Base-by-base conservation (phyloP, 106 monocot species). In the Apostasia shenzhenica region DNA sequence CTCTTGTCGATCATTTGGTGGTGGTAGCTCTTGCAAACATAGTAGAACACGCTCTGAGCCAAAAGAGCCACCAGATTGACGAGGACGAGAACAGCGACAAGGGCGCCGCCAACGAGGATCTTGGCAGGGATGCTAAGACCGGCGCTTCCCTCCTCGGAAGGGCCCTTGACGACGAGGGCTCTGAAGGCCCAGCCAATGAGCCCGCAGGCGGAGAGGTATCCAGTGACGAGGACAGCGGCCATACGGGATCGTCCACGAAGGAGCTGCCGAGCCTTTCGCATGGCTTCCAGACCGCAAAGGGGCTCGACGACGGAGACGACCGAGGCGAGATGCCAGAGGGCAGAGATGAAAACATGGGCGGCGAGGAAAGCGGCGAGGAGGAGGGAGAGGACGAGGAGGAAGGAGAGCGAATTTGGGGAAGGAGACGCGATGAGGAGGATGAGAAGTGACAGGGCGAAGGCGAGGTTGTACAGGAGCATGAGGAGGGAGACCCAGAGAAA, bases 41-140 rank as follows among this genome's bases (percentile, higher is more conserved):
- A 90, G 69, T 94, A 94, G 76, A 89, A 82, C 67, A 94, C 89
- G 43, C 87, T 94, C 90, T 90, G 94, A 61, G 82, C 78, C 49
- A 94, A 70, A 26, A 94, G 57, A 0, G 80, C 90, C 0, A 85
- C 71, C 39, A 94, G 59, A 50, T 87, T 90, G 38, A 90, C 64
- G 5, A 80, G 42, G 12, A 84, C 86, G 6, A 90, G 86, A 54
- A 87, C 69, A 1, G 80, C 80, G 12, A 94, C 86, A 26, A 90
- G 76, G 7, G 70, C 77, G 7, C 72, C 86, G 1, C 94, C 94
- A 5, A 82, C 43, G 38, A 84, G 9, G 13, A 90, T 43, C 78
- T 74, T 78, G 26, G 67, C 52, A 7, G 59, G 41, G 2, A 63
- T 6, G 13, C 77, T 57, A 5, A 72, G 69, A 13, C 67, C 64